Base-by-base conservation (phyloP, 2,329 filamentous ascomycete genomes). In the Penicillium freii region DNA sequence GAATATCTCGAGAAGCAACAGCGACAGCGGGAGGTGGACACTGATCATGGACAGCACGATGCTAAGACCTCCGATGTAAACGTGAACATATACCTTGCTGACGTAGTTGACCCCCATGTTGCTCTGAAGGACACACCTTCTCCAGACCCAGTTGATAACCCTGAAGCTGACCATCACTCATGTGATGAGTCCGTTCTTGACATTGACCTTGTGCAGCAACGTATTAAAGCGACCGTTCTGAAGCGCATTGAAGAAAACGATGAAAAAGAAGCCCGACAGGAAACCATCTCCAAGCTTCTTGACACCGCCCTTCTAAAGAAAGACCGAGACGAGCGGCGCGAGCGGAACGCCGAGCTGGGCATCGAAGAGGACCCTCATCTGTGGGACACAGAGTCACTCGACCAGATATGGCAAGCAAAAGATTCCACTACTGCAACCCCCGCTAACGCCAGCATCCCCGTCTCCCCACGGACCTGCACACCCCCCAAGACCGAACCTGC, bases 281-380 rank as follows among this genome's bases (percentile, higher is more conserved):
- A 17, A 7, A 19, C 23, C 11, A 47, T 53, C 8, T 47, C 54
- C 7, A 46, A 40, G 15, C 49, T 53, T 8, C 49, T 57, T 4
- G 42, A 53, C 34, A 11, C 17, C 6, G 54, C 54, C 19, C 48
- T 52, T 15, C 29, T 53, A 27, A n/a, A 42, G 7, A 53, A 57
- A 17, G 54, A 57, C 36, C 21, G 27, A 10, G 19, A 10, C 15
- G 34, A 47, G 9, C 49, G 43, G 2, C 42, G 36, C 29, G 34
- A 36, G 7, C 43, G 11, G 3, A 40, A 57, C 13, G 36, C 42
- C 11, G 49, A 33, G 13, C 27, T 42, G 6, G 54, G 42, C 4
- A 57, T 57, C 10, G 49, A 57, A 36, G 54, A 57, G 11, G 54
- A 57, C 29, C 27, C 29, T 6, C 27, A 47, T 25, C 43, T 57